Conservation (phyloP, 2,329 filamentous ascomycete species). For the Colletotrichum lini region DNA sequence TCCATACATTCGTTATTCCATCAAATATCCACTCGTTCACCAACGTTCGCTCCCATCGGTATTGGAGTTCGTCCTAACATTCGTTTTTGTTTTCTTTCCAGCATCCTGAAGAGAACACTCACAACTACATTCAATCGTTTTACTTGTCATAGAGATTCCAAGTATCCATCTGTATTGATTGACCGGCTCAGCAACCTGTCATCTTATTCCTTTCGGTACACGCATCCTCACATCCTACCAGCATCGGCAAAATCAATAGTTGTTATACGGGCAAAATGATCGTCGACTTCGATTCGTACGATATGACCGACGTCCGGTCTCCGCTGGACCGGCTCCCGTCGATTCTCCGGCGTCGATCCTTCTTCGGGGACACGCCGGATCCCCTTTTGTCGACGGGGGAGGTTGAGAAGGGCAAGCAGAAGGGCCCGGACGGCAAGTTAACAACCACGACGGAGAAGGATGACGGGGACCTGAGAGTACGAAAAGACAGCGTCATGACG, state of each 20-base stretch:
- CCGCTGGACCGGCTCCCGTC: constrained; percentile 3
- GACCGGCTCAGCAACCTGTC: background rate
- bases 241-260: background rate
- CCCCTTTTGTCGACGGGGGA: background rate
- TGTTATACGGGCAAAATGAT: background rate
- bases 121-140: background rate
- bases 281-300: background rate
- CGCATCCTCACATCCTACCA: background rate
- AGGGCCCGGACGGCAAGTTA: background rate
- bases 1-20: constrained; percentile 13
- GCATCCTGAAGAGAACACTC: background rate
- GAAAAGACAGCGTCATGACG: constrained; percentile 17
- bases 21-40: constrained; percentile 14
- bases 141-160: background rate
- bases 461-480: background rate
- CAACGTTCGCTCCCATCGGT: constrained; percentile 4
- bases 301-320: background rate
- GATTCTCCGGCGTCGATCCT: constrained; percentile 5
- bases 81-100: background rate
- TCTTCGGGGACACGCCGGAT: background rate
- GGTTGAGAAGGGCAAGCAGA: background rate
- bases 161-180: background rate
- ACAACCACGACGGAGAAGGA: background rate
- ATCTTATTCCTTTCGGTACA: background rate
- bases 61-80: background rate